Conservation (phyloP, 1,284 basidiomycete genomes). For the Leccinum huronense region DNA sequence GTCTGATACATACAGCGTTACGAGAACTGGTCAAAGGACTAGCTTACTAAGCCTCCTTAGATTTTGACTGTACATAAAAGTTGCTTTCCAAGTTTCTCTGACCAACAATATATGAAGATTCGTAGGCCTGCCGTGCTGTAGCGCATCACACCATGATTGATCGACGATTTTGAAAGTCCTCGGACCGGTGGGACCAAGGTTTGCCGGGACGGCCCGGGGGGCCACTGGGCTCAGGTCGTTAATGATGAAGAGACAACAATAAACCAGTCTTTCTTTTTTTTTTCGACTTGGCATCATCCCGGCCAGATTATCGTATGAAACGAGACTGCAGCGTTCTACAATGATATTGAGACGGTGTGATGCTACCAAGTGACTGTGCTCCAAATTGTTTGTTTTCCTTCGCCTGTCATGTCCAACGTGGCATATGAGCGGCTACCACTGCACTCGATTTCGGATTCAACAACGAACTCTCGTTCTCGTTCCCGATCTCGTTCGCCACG, state of each 20-base stretch:
- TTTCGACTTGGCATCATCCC: background rate
- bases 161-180: too few species aligned
- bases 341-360: too few species aligned
- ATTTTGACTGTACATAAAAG: too few species aligned
- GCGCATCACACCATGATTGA: too few species aligned
- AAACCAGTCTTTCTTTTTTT: background rate
- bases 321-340: background rate
- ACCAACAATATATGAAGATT: too few species aligned
- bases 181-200: background rate
- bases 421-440: slow-evolving; percentile 34
- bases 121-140: background rate
- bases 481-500: slow-evolving; percentile 27
- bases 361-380: background rate
- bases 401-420: slow-evolving; percentile 26
- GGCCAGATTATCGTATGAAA: background rate
- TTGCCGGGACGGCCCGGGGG: background rate
- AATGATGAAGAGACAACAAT: too few species aligned
- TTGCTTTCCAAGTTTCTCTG: too few species aligned
- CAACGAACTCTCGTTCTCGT: slow-evolving; percentile 10
- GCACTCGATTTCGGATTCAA: slow-evolving; percentile 23
- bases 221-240: too few species aligned
- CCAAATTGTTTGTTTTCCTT: background rate
- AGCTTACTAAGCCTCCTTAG: too few species aligned
- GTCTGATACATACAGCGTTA: too few species aligned
- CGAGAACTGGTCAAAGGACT: too few species aligned